Conservation (phyloP, 2,329 filamentous ascomycete genomes). For the Fusarium sp. region DNA sequence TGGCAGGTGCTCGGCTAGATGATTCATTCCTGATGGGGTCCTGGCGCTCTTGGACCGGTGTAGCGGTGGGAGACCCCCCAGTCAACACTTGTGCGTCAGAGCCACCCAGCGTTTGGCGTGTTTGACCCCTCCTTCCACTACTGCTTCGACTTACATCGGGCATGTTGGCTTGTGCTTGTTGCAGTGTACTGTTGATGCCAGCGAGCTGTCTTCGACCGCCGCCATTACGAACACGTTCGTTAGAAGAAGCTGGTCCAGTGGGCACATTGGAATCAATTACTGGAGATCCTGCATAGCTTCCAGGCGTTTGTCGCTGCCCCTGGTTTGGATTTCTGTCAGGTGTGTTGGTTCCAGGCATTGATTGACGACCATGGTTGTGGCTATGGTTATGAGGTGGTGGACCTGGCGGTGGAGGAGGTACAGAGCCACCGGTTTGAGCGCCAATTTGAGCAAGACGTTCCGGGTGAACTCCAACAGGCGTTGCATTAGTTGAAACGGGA, state of each 20-base stretch:
- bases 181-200: conserved; percentile 71
- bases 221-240: conserved; percentile 54
- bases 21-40: conserved; percentile 59
- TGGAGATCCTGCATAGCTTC: conserved; percentile 44
- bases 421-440: conserved; percentile 59
- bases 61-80: conserved; percentile 65
- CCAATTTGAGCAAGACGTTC: conserved; percentile 65
- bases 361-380: conserved; percentile 48
- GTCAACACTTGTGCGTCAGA: conserved; percentile 70
- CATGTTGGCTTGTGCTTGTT: conserved; percentile 63
- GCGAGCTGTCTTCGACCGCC: conserved; percentile 68
- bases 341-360: conserved; percentile 50
- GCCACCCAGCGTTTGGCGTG: conserved; percentile 61
- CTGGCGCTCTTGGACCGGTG: conserved; percentile 63
- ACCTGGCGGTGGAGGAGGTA: conserved; percentile 53
- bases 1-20: conserved; percentile 52
- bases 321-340: conserved; percentile 50
- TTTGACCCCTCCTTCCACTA: conserved; percentile 53
- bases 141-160: conserved; percentile 55
- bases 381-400: conserved; percentile 46
- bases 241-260: conserved; percentile 54
- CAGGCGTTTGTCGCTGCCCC: conserved; percentile 45
- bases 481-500: conserved; percentile 44
- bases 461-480: conserved; percentile 60
- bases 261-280: conserved; percentile 50